Conservation (phyloP, 139 green algal genomes). For the Picochlorum sp. region DNA sequence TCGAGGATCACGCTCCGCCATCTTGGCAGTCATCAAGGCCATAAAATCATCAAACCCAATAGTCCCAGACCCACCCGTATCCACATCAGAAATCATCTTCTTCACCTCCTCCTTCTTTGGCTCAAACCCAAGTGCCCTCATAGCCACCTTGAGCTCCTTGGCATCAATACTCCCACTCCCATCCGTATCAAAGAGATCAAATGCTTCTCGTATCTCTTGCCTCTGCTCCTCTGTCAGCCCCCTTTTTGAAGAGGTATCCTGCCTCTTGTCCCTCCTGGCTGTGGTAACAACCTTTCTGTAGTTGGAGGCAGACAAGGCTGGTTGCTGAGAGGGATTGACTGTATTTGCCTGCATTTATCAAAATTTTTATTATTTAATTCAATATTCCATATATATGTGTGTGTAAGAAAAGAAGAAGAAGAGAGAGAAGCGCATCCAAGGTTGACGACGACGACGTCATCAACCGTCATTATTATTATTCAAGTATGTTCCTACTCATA, state of each 20-base stretch:
- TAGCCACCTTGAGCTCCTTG: constrained; percentile 89
- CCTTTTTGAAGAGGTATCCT: constrained; percentile 19
- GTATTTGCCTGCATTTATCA: too few species aligned
- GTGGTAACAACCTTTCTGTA: constrained; percentile 69
- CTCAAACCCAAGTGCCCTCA: constrained; percentile 92
- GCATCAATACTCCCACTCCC: constrained; percentile 94
- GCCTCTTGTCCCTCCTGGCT: constrained; percentile 59
- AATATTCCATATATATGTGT: too few species aligned
- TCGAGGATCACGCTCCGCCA: constrained; percentile 88
- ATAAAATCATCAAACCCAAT: constrained; percentile 83
- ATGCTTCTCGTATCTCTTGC: constrained; percentile 95
- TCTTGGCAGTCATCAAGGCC: constrained; percentile 86
- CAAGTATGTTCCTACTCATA: too few species aligned
- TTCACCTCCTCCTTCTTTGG: constrained; percentile 99
- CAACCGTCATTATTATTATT: too few species aligned
- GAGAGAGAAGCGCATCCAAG: too few species aligned
- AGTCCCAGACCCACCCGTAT: constrained; percentile 83
- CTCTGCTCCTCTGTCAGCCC: constrained; percentile 97
- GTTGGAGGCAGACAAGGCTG: constrained; percentile 19
- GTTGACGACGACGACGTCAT: too few species aligned
- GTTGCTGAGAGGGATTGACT: too few species aligned
- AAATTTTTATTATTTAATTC: too few species aligned
- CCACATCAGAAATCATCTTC: constrained; percentile 98
- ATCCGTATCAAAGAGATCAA: constrained; percentile 99
- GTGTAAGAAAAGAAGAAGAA: too few species aligned